phyloP scores from a whole-genome alignment of 2,329 filamentous ascomycete genomes.

The Nemania bipapillata region DNA sequence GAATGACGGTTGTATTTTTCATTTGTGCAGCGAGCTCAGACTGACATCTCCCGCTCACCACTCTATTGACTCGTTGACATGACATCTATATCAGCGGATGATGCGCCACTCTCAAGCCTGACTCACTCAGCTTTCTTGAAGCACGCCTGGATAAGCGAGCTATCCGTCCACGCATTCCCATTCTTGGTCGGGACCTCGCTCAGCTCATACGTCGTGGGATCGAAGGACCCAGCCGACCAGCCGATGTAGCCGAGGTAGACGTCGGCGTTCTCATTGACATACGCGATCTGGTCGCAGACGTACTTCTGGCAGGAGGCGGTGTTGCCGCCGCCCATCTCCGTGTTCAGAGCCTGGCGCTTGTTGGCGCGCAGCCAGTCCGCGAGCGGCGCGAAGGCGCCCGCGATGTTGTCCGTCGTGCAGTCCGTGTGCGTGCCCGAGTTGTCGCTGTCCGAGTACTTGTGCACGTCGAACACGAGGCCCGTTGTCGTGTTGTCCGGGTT shows the following conservation, averaged over 20 bases:
- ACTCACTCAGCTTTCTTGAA: conserved; percentile 33
- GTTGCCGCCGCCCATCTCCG: conserved; percentile 55
- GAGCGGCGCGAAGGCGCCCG: conserved; percentile 49
- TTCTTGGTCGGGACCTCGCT: conserved; percentile 41
- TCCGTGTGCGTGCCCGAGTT: conserved; percentile 45
- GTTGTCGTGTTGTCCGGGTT: conserved; percentile 57
- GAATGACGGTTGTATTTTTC: neutral
- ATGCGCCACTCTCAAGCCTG: neutral
- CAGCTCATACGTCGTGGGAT: conserved; percentile 40
- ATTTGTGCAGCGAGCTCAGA: neutral
- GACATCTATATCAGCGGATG: neutral
- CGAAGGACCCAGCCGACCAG: conserved; percentile 45
- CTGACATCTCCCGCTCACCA: neutral
- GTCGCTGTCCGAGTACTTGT: conserved; percentile 58
- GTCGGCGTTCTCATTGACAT: conserved; percentile 48
- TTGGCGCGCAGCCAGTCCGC: conserved; percentile 53
- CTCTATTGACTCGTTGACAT: neutral
- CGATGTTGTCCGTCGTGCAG: conserved; percentile 54
- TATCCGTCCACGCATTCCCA: conserved; percentile 40
- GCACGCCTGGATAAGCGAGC: conserved; percentile 36
- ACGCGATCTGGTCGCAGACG: conserved; percentile 50
- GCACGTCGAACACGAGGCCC: conserved; percentile 59
- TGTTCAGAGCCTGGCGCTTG: conserved; percentile 51
- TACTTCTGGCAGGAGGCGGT: conserved; percentile 50
- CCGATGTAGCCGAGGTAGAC: conserved; percentile 47